phyloP scores from a whole-genome alignment of 805 yeast species.

The Candida orba region DNA sequence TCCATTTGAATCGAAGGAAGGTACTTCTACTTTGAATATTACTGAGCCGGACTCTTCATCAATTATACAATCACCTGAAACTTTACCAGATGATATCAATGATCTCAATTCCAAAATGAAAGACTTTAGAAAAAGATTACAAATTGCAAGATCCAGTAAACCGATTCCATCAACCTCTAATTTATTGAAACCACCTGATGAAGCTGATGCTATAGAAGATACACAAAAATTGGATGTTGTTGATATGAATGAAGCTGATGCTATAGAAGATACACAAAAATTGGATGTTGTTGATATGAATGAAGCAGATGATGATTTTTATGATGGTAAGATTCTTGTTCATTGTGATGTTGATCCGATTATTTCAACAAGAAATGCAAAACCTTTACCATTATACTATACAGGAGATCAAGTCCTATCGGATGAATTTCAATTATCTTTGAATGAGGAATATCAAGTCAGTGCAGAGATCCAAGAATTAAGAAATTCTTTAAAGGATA shows the following conservation, averaged over 20 bases:
- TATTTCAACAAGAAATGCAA: not conserved
- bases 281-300: conserved; percentile 6
- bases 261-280: conserved; percentile 3
- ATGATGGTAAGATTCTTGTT: not conserved
- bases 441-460: not conserved
- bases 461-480: not conserved
- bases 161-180: not conserved
- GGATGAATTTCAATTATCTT: not conserved
- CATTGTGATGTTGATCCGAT: not conserved
- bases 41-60: not conserved
- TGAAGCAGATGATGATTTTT: conserved; percentile 3
- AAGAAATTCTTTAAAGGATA: not conserved
- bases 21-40: not conserved
- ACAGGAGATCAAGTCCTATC: conserved; percentile 5
- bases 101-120: not conserved
- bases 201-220: conserved; percentile 1
- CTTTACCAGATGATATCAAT: not conserved
- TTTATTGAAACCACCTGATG: not conserved
- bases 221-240: conserved; percentile 5
- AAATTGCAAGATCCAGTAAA: not conserved
- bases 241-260: conserved; percentile 2
- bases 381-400: not conserved
- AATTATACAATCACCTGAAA: not conserved
- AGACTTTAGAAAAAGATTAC: conserved; percentile 1
- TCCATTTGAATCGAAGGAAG: not conserved